Percentiles rank a stretch among this genome's conserved stretches.
These are phyloP conservation scores for Fraxinus angustifolia DNA, from an alignment of 305 asterid genomes.

Conservation along the genomic window DNA sequence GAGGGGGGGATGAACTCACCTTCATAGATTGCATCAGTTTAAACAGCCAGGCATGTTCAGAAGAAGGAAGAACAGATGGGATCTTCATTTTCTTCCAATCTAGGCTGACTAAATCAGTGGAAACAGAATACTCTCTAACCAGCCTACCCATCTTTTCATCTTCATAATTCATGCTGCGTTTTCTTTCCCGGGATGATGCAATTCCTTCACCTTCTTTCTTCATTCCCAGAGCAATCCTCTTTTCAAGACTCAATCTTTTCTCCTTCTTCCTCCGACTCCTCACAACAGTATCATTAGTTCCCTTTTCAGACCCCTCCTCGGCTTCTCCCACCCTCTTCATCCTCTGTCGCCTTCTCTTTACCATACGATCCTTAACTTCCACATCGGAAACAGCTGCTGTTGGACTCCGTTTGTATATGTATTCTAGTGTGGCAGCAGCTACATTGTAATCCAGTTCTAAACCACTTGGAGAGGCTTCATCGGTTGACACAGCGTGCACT, in stretches of 20 bases:
- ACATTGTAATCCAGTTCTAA: conserved; percentile 65
- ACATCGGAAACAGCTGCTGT: conserved; percentile 17
- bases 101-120: conserved; percentile 51
- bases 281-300: background rate
- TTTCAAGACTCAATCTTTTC: conserved; percentile 60
- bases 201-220: conserved; percentile 31
- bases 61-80: conserved; percentile 70
- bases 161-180: conserved; percentile 28
- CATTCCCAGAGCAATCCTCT: conserved; percentile 54
- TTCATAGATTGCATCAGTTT: conserved; percentile 75
- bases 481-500: conserved; percentile 46
- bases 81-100: conserved; percentile 88
- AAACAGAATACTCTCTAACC: conserved; percentile 57
- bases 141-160: conserved; percentile 51
- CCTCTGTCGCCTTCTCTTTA: conserved; percentile 33
- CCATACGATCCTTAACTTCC: conserved; percentile 30
- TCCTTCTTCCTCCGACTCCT: conserved; percentile 18
- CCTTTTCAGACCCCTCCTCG: background rate
- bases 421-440: conserved; percentile 71
- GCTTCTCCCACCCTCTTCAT: conserved; percentile 36
- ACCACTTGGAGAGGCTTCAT: conserved; percentile 48
- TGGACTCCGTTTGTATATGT: conserved; percentile 47
- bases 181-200: conserved; percentile 14
- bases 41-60: conserved; percentile 69
- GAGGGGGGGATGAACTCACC: conserved; percentile 24